A percentile compares a stretch with the other conserved stretches of the same genome.
These are phyloP conservation scores for Russula virescens DNA, from an alignment of 768 basidiomycete genomes.

Conservation along the genomic window DNA sequence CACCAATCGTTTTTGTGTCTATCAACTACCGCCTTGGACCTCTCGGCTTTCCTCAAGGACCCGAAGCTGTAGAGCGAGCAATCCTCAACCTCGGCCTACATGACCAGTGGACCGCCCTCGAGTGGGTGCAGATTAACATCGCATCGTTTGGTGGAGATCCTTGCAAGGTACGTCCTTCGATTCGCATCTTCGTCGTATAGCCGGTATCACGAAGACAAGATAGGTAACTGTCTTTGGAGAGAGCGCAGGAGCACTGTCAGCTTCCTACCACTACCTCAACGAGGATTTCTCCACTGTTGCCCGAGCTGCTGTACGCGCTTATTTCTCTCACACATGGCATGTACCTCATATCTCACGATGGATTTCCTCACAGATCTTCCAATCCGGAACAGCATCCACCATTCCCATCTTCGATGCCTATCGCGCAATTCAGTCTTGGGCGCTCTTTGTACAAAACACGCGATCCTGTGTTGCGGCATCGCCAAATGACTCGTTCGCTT, in stretches of 20 bases:
- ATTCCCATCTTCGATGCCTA: conserved; percentile 30
- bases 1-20: conserved; percentile 41
- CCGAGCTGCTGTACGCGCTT: conserved; percentile 25
- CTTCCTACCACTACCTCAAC: conserved; percentile 31
- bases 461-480: conserved; percentile 31
- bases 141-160: conserved; percentile 31
- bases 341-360: not conserved
- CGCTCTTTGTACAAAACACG: conserved; percentile 36
- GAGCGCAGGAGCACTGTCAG: conserved; percentile 36
- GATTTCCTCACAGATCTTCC: conserved; percentile 37
- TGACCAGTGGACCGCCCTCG: conserved; percentile 35
- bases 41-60: conserved; percentile 43
- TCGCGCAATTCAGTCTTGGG: conserved; percentile 34
- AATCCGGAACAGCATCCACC: conserved; percentile 37
- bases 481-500: conserved; percentile 35
- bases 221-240: conserved; percentile 38
- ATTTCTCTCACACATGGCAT: not conserved
- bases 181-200: not conserved
- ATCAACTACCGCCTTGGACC: conserved; percentile 48
- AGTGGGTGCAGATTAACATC: conserved; percentile 32
- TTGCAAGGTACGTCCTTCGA: conserved; percentile 13
- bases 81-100: conserved; percentile 42
- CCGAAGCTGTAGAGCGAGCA: conserved; percentile 36
- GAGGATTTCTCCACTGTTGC: conserved; percentile 26
- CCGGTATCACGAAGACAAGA: not conserved